phyloP scores from a whole-genome alignment of 345 rosid species.

The Pistacia integerrima region DNA sequence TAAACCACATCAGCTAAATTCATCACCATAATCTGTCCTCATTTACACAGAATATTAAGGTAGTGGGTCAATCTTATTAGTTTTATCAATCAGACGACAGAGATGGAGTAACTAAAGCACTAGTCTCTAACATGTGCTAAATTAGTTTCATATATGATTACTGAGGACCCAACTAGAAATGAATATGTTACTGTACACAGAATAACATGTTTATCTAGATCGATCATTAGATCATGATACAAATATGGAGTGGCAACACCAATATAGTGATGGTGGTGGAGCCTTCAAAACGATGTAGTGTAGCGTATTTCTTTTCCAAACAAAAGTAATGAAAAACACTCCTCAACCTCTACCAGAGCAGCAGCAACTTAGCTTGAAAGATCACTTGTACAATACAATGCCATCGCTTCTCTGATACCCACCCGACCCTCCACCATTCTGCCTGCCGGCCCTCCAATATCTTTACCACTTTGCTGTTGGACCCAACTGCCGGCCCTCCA shows the following conservation, averaged over 20 bases:
- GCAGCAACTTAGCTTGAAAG: slow-evolving; percentile 23
- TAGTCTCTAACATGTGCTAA: background rate
- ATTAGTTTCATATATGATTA: background rate
- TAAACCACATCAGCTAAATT: too few species aligned
- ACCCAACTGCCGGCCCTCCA: slow-evolving; percentile 15
- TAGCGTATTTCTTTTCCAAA: background rate
- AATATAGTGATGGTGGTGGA: background rate
- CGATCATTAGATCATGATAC: too few species aligned
- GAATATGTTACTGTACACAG: too few species aligned
- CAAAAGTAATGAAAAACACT: slow-evolving; percentile 12
- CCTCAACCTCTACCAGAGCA: background rate
- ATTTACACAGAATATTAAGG: too few species aligned
- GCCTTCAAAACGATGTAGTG: background rate
- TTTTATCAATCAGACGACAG: background rate
- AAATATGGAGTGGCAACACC: too few species aligned
- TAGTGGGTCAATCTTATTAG: background rate
- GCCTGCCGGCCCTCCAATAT: slow-evolving; percentile 30
- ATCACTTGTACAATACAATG: background rate
- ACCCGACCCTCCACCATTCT: slow-evolving; percentile 14
- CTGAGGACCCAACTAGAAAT: too few species aligned
- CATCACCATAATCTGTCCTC: too few species aligned
- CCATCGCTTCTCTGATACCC: too few species aligned
- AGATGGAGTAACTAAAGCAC: background rate
- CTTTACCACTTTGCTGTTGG: too few species aligned
- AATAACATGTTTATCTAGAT: too few species aligned